phyloP scores from a whole-genome alignment of 2,329 filamentous ascomycete genomes.

The Thielaviopsis euricoi region DNA sequence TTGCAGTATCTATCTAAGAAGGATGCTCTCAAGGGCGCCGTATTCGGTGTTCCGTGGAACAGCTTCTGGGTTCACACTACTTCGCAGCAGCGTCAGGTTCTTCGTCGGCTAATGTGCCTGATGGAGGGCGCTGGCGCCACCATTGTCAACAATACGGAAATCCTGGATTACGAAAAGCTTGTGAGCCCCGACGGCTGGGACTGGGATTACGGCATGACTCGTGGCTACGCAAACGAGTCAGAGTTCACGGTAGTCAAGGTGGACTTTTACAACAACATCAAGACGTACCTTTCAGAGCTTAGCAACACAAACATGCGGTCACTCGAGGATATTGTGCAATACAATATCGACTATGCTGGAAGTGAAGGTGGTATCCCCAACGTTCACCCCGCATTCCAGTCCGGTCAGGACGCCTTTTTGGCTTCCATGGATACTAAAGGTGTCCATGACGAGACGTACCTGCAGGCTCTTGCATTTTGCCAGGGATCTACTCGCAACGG shows the following conservation, averaged over 20 bases:
- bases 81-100: slow-evolving; percentile 33
- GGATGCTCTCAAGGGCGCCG: slow-evolving; percentile 38
- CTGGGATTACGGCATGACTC: slow-evolving; percentile 49
- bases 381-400: slow-evolving; percentile 44
- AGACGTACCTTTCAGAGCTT: slow-evolving; percentile 44
- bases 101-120: slow-evolving; percentile 25
- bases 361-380: slow-evolving; percentile 47
- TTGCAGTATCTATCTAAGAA: slow-evolving; percentile 37
- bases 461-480: slow-evolving; percentile 46
- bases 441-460: slow-evolving; percentile 46
- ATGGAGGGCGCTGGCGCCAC: slow-evolving; percentile 47
- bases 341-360: slow-evolving; percentile 46
- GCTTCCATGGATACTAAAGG: slow-evolving; percentile 46
- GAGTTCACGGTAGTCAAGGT: slow-evolving; percentile 60
- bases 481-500: slow-evolving; percentile 43
- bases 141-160: slow-evolving; percentile 53
- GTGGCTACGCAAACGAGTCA: slow-evolving; percentile 52
- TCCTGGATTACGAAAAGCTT: slow-evolving; percentile 44
- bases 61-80: slow-evolving; percentile 52
- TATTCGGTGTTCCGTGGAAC: slow-evolving; percentile 55
- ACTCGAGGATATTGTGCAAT: slow-evolving; percentile 49
- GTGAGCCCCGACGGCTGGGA: slow-evolving; percentile 55
- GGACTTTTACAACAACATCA: slow-evolving; percentile 49
- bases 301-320: slow-evolving; percentile 41
- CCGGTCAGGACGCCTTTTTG: slow-evolving; percentile 56